These are phyloP conservation scores for Cutaneotrichosporon sp. DNA, from an alignment of 1,284 basidiomycete genomes.

Conservation along the genomic window DNA sequence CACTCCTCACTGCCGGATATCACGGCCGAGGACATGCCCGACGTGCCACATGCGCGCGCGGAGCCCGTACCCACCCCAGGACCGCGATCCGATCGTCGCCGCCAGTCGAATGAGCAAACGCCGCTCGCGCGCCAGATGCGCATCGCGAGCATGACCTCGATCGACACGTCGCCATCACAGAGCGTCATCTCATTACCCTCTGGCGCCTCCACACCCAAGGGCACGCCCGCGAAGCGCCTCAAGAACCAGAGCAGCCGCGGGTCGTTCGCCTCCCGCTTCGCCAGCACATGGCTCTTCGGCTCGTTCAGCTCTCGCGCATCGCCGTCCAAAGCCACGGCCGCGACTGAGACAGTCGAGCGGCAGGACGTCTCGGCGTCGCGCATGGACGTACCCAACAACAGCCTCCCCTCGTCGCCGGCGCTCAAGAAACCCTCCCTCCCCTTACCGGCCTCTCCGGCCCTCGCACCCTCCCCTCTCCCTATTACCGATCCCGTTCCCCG, in stretches of 20 bases:
- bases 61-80: background rate
- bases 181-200: conserved; percentile 25
- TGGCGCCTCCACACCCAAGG: conserved; percentile 43
- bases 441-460: background rate
- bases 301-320: conserved; percentile 36
- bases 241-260: conserved; percentile 44
- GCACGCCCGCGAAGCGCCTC: conserved; percentile 38
- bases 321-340: conserved; percentile 43
- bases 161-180: conserved; percentile 17
- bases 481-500: conserved; percentile 21
- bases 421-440: background rate
- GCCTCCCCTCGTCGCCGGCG: conserved; percentile 7
- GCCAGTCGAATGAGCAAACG: conserved; percentile 13
- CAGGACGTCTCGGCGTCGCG: conserved; percentile 34
- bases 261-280: conserved; percentile 43
- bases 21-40: conserved; percentile 16
- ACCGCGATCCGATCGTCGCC: background rate
- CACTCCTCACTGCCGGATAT: conserved; percentile 6
- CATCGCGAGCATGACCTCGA: conserved; percentile 16
- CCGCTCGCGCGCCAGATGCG: conserved; percentile 14
- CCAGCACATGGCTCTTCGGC: conserved; percentile 45
- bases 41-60: conserved; percentile 16
- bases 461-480: background rate
- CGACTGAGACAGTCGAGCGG: conserved; percentile 36
- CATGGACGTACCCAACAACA: conserved; percentile 10